phyloP scores from a whole-genome alignment of 352 stramenopile species.

The Elongisporangium undulatum region DNA sequence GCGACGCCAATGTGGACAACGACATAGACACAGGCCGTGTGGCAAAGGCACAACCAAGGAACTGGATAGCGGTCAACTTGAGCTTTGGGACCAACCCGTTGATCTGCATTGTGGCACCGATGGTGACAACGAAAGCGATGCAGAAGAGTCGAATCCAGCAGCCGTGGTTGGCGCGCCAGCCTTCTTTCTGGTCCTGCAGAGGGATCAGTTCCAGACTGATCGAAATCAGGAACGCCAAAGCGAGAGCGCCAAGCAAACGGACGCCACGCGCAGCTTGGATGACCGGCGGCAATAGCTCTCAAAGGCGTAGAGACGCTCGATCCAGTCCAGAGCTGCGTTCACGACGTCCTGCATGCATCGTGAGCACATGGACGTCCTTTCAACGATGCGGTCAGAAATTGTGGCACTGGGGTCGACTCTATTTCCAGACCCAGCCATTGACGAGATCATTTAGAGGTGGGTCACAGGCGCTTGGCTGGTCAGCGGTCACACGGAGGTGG shows the following conservation, averaged over 20 bases:
- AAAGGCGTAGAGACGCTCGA: too few species aligned
- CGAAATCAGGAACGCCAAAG: slow-evolving; percentile 14
- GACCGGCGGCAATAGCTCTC: slow-evolving; percentile 15
- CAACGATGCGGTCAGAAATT: too few species aligned
- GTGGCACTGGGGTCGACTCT: too few species aligned
- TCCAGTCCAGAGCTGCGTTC: too few species aligned
- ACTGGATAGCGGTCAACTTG: too few species aligned
- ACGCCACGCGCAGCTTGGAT: slow-evolving; percentile 8
- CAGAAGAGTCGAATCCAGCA: slow-evolving; percentile 14
- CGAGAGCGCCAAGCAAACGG: slow-evolving; percentile 12
- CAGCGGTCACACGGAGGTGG: too few species aligned
- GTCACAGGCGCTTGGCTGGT: too few species aligned
- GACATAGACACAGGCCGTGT: slow-evolving; percentile 7
- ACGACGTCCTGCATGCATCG: too few species aligned
- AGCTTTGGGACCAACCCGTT: not conserved
- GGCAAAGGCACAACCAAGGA: not conserved
- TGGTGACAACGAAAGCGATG: not conserved
- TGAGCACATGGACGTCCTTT: too few species aligned
- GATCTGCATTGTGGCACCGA: not conserved
- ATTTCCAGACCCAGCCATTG: too few species aligned
- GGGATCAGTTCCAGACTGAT: slow-evolving; percentile 13
- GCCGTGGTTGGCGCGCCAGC: slow-evolving; percentile 18
- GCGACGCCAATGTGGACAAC: slow-evolving; percentile 11
- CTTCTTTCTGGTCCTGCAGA: slow-evolving; percentile 11
- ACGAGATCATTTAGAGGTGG: too few species aligned